These are phyloP conservation scores for Malus hybrid DNA, from an alignment of 331 rosid species.

Conservation along the genomic window DNA sequence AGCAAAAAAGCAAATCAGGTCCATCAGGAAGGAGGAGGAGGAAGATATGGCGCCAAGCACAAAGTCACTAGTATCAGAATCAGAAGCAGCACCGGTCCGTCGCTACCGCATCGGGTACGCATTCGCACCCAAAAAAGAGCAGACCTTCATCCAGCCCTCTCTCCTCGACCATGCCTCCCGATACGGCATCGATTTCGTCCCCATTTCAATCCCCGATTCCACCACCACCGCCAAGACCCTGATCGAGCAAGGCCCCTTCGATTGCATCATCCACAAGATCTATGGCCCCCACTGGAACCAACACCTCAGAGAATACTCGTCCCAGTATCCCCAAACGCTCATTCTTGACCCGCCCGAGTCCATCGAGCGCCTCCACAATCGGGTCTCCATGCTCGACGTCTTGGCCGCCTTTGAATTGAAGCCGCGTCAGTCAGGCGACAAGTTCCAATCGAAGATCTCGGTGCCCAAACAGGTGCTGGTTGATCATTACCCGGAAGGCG, in stretches of 20 bases:
- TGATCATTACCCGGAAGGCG: not conserved
- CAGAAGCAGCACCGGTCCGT: not conserved
- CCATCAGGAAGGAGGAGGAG: not conserved
- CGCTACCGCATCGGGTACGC: constrained; percentile 47
- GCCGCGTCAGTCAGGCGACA: not conserved
- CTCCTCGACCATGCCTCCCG: constrained; percentile 26
- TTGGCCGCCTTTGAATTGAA: constrained; percentile 4
- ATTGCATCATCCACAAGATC: constrained; percentile 61
- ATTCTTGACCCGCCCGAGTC: constrained; percentile 49
- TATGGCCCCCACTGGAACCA: constrained; percentile 34
- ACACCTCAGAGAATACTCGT: constrained; percentile 19
- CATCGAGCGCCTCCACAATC: constrained; percentile 38
- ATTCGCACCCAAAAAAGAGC: constrained; percentile 34
- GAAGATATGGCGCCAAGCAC: not conserved
- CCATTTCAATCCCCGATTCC: constrained; percentile 18
- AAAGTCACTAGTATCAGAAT: not conserved
- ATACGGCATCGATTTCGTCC: constrained; percentile 34
- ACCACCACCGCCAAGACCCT: constrained; percentile 4
- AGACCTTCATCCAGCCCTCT: constrained; percentile 27
- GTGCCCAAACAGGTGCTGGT: constrained; percentile 40
- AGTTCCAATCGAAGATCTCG: not conserved
- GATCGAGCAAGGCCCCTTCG: constrained; percentile 43
- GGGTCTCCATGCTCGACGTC: constrained; percentile 53
- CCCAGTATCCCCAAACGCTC: constrained; percentile 18
- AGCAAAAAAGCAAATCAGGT: too few species aligned